These are phyloP conservation scores for Melaleuca quinquenervia DNA, from an alignment of 345 rosid species.

Conservation along the genomic window DNA sequence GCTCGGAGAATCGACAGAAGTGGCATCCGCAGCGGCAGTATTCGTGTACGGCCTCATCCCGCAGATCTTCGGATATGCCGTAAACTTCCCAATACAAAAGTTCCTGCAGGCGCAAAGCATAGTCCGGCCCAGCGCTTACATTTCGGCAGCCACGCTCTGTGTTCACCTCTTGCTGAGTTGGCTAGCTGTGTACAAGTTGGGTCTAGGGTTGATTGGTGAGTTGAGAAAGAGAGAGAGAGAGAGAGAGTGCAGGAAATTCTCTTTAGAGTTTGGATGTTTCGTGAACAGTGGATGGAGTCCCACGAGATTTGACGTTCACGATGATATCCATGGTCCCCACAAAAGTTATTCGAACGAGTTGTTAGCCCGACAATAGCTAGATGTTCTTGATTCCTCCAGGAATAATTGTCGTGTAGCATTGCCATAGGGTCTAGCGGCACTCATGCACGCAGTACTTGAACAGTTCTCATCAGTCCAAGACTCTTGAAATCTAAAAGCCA, in stretches of 20 bases:
- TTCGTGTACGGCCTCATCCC: constrained; percentile 72
- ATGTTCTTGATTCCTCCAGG: neutral
- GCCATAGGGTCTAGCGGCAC: neutral
- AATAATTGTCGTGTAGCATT: neutral
- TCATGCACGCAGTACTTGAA: neutral
- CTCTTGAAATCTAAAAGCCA: neutral
- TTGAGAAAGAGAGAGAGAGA: neutral
- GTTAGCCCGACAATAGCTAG: neutral
- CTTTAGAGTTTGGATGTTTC: neutral
- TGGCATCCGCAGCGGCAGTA: constrained; percentile 48
- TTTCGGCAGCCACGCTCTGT: neutral
- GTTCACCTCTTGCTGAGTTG: neutral
- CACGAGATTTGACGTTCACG: neutral
- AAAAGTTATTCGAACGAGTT: neutral
- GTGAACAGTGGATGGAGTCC: neutral
- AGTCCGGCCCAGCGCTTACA: constrained; percentile 4
- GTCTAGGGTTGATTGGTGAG: neutral
- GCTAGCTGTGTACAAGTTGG: neutral
- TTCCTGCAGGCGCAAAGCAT: constrained; percentile 57
- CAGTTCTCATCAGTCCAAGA: neutral
- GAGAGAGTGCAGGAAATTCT: neutral
- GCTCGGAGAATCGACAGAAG: constrained; percentile 40
- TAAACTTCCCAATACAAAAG: constrained; percentile 65
- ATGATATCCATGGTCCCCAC: neutral
- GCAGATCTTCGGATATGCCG: constrained; percentile 62